Evolutionary conservation across 2,329 filamentous ascomycete genomes (phyloP).

Genomic region (Diaporthe aspalathi): DNA sequence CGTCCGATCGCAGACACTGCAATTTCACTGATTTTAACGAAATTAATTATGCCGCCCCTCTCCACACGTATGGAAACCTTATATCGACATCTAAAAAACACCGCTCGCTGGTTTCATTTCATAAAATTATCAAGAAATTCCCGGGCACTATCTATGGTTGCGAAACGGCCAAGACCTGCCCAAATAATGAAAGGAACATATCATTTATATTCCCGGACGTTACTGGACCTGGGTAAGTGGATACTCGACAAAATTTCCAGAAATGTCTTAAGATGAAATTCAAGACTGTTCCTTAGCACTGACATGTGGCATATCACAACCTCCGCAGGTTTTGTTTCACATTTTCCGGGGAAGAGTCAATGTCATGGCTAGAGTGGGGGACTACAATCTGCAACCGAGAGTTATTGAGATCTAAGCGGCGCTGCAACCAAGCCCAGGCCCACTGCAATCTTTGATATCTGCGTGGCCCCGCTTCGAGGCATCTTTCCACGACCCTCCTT

Average conservation of each 20-base stretch:
- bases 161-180: neutral
- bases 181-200: neutral
- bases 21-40: neutral
- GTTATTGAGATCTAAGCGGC: neutral
- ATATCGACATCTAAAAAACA: neutral
- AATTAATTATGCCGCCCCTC: neutral
- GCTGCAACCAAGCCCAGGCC: neutral
- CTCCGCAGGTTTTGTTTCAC: slow-evolving; percentile 16
- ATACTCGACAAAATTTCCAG: neutral
- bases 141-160: neutral
- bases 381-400: slow-evolving; percentile 1
- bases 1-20: too few relatives aligned
- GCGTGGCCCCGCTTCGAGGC: neutral
- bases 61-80: too few relatives aligned
- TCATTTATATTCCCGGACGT: neutral
- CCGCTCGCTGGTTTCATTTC: neutral
- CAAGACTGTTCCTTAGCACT: neutral
- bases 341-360: slow-evolving; percentile 19
- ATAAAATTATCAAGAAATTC: neutral
- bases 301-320: slow-evolving; percentile 13
- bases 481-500: neutral
- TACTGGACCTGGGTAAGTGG: neutral
- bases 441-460: slow-evolving; percentile 10
- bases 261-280: neutral
- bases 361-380: slow-evolving; percentile 4